These are phyloP conservation scores for Tuber aestivum DNA, from an alignment of 495 filamentous ascomycete species.

Conservation along the genomic window DNA sequence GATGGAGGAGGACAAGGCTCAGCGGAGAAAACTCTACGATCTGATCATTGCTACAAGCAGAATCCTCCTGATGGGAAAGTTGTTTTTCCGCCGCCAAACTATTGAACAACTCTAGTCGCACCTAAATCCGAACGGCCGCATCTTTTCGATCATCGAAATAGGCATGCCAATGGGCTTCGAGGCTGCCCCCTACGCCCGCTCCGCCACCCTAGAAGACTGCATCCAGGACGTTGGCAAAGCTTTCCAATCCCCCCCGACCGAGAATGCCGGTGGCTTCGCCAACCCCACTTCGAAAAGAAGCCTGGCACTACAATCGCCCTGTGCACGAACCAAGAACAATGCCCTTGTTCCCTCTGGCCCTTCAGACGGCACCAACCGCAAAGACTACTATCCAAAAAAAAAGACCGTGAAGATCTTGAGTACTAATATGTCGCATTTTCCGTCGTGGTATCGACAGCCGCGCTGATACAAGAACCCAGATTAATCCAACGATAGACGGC, in stretches of 20 bases:
- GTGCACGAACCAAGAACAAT: too few relatives aligned
- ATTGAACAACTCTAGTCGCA: slow-evolving; percentile 82
- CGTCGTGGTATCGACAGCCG: slow-evolving; percentile 61
- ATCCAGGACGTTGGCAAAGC: too few relatives aligned
- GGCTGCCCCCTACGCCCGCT: too few relatives aligned
- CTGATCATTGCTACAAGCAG: slow-evolving; percentile 80
- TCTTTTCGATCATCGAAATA: slow-evolving; percentile 81
- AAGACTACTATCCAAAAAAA: slow-evolving; percentile 42
- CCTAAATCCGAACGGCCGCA: slow-evolving; percentile 72
- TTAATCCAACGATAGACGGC: slow-evolving; percentile 10
- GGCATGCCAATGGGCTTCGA: too few relatives aligned
- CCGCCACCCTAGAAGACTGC: too few relatives aligned
- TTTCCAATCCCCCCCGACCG: too few relatives aligned
- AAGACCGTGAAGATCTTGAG: slow-evolving; percentile 78
- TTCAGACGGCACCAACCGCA: slow-evolving; percentile 56
- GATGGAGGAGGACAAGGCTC: slow-evolving; percentile 43
- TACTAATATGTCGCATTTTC: slow-evolving; percentile 81
- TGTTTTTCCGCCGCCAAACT: slow-evolving; percentile 65
- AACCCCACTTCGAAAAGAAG: too few relatives aligned
- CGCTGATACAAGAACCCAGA: background rate
- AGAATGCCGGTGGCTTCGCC: too few relatives aligned
- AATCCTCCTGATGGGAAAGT: slow-evolving; percentile 63
- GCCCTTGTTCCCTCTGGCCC: too few relatives aligned
- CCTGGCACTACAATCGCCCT: too few relatives aligned
- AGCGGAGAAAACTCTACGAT: slow-evolving; percentile 70